Conservation (phyloP, 2,329 filamentous ascomycete species). For the Cadophora luteo-olivacea region DNA sequence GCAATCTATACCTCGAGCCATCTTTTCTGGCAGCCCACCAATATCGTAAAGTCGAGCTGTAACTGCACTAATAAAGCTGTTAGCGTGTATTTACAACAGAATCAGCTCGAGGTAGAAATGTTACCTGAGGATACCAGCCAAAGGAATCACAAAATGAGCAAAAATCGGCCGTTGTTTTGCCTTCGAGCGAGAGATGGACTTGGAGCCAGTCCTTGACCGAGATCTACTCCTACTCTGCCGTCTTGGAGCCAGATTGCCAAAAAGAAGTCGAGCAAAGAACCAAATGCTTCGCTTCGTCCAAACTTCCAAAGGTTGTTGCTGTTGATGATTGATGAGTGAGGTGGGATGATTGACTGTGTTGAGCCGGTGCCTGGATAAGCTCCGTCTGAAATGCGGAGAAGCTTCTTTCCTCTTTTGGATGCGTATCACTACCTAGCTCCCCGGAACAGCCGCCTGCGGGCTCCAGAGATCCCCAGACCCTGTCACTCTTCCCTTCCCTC, state of each 20-base stretch:
- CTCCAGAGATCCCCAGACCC: background rate
- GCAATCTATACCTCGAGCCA: slow-evolving; percentile 17
- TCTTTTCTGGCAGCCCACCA: slow-evolving; percentile 27
- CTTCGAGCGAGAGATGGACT: slow-evolving; percentile 8
- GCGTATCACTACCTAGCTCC: background rate
- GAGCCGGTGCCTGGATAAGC: slow-evolving; percentile 1
- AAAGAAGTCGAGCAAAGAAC: slow-evolving; percentile 19
- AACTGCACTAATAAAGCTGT: slow-evolving; percentile 15
- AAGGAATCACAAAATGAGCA: slow-evolving; percentile 34
- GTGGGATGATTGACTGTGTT: slow-evolving; percentile 8
- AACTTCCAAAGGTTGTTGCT: slow-evolving; percentile 20
- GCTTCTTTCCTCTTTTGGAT: slow-evolving; percentile 34
- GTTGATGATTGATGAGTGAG: slow-evolving; percentile 10
- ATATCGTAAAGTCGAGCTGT: slow-evolving; percentile 38
- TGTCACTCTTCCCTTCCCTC: background rate
- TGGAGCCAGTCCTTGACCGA: slow-evolving; percentile 22
- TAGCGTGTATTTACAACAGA: background rate
- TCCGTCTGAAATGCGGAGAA: slow-evolving; percentile 30
- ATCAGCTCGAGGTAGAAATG: background rate
- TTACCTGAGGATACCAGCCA: slow-evolving; percentile 24
- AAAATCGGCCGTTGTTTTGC: slow-evolving; percentile 21
- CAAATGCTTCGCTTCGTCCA: slow-evolving; percentile 13
- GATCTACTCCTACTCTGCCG: slow-evolving; percentile 15
- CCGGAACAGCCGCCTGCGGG: background rate
- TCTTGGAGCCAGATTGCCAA: slow-evolving; percentile 28